These are phyloP conservation scores for Megacollybia marginata DNA, from an alignment of 768 basidiomycete genomes.

Conservation along the genomic window DNA sequence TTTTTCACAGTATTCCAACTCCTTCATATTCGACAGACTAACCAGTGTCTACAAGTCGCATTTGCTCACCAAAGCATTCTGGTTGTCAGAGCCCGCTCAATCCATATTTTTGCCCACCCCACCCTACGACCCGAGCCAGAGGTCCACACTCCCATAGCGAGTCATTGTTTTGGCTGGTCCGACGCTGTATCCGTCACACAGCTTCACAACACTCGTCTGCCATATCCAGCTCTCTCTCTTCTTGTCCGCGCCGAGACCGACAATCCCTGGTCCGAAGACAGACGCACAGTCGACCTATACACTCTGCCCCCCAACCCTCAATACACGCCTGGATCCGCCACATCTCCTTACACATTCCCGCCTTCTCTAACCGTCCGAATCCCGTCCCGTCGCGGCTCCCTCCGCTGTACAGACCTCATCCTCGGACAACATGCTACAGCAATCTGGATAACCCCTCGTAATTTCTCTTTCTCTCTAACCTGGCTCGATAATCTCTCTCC, in stretches of 20 bases:
- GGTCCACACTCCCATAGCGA: slow-evolving; percentile 29
- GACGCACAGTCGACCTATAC: slow-evolving; percentile 47
- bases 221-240: slow-evolving; percentile 30
- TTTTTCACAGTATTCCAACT: background rate
- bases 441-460: slow-evolving; percentile 54
- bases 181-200: slow-evolving; percentile 44
- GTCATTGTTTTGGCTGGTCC: slow-evolving; percentile 60
- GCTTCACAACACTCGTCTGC: slow-evolving; percentile 4
- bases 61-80: slow-evolving; percentile 40
- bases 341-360: slow-evolving; percentile 37
- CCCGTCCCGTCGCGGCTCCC: slow-evolving; percentile 37
- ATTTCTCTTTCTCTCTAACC: slow-evolving; percentile 24
- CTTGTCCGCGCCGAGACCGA: slow-evolving; percentile 52
- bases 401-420: slow-evolving; percentile 46
- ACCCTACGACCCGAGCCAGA: slow-evolving; percentile 18
- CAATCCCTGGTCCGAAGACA: slow-evolving; percentile 50
- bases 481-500: background rate
- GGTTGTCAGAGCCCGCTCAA: slow-evolving; percentile 51
- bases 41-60: slow-evolving; percentile 46
- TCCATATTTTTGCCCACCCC: slow-evolving; percentile 49
- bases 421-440: slow-evolving; percentile 53
- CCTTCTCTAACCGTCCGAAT: slow-evolving; percentile 31
- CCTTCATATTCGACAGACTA: slow-evolving; percentile 23
- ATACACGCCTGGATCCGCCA: slow-evolving; percentile 1
- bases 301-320: slow-evolving; percentile 17